Base-by-base conservation (phyloP, 805 yeast species). In the Ogataea corticis region DNA sequence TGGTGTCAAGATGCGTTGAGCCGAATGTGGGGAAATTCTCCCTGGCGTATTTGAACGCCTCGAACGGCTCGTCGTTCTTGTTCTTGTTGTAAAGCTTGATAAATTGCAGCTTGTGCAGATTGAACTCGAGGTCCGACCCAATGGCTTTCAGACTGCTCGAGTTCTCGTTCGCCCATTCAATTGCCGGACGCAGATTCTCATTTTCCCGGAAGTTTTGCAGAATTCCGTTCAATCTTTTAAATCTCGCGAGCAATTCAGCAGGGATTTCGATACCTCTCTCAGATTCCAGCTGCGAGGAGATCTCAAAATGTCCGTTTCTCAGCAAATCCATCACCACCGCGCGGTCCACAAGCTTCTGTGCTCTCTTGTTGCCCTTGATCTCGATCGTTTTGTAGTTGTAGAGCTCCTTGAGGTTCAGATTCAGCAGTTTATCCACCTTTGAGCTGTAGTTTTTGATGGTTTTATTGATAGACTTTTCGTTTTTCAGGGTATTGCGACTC, bases 11-110 rank as follows among this genome's bases (percentile, higher is more conserved):
- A 52, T 72, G 72, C 10, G 68, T 62, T 11, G 62, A 56, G 2
- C 72, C 69, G 50, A 76, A 72, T 21, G 57, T 52, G 2, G 73
- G 67, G 46, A 74, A 70, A 51, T 68, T 62, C 11, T 51, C 54
- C 31, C 65, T 67, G 7, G 81, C 79, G 46, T 77, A 80, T n/a
- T 63, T 57, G 42, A 68, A 65, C 0, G 80, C 76, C 14, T 62
- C 54, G 13, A 44, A 63, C 3, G 62, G 49, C 48, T 58, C 51
- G 33, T 42, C 47, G 12, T 39, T 34, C n/a, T 42, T 44, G 12
- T 53, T 42, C 21, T 59, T 35, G 15, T 51, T 56, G 45, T 57
- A 61, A 3, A 67, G 58, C 46, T 64, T 59, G 30, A 70, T 51
- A 49, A 68, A 77, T 48, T 74, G 72, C 29, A 71, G 57, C 44